Base-by-base conservation (phyloP, 768 basidiomycete genomes). In the Scleroderma citrinum region DNA sequence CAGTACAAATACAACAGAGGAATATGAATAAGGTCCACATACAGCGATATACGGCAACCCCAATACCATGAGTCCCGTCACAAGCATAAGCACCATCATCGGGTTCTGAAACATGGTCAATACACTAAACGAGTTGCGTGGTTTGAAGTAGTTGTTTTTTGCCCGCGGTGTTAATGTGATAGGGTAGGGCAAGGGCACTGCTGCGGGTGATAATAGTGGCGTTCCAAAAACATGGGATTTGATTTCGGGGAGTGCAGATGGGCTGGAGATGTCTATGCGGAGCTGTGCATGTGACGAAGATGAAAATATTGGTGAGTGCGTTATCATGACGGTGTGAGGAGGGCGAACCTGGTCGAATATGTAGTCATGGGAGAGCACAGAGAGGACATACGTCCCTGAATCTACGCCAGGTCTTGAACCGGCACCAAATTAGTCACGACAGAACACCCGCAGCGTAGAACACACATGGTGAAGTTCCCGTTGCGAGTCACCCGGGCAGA, bases 51-150 rank as follows among this genome's bases (percentile, higher is more conserved):
- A 88, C 4, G 87, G 88, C 78, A 80, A 82, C 20, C 74, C 77
- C 23, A 91, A 64, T 69, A 86, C 76, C 77, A 88, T 77, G 44
- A 67, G 70, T 32, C 76, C 87, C 39, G 76, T 83, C 54, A 76
- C 65, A 26, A 80, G 73, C 81, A 87, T 85, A 63, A 90, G 75
- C 50, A 92, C 67, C 75, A 87, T 85, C 88, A 92, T 90, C 7
- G 88, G 88, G 60, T 81, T 92, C 49, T 83, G 78, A 59, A 92
- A 71, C 85, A 92, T 89, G 46, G 71, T 79, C 49, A 85, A 47
- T 20, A 88, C 53, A 8, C 26, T 29, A 8, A 92, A 92, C 16
- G 81, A 79, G 62, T 89, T 77, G 29, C 63, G 77, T 21, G 85
- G 81, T 24, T 81, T 71, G 61, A 86, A 90, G 64, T 84, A 92